Conservation (phyloP, 2,329 filamentous ascomycete species). For the Botrytis paeoniae region DNA sequence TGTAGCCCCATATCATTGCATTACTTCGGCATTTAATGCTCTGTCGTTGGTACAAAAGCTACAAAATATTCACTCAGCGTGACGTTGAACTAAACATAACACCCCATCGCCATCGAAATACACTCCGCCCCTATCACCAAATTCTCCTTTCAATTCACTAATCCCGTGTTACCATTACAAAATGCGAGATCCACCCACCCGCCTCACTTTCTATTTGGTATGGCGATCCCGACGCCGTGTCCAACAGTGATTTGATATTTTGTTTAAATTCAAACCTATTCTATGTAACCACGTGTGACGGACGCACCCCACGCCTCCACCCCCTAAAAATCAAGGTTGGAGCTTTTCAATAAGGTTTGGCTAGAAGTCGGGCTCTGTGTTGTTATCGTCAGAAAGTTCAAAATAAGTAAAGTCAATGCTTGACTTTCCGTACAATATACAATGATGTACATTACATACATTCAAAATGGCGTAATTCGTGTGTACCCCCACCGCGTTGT, state of each 20-base stretch:
- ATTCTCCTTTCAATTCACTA: not conserved
- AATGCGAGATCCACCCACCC: not conserved
- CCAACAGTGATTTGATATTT: not conserved
- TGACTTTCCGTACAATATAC: not conserved
- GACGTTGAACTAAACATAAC: not conserved
- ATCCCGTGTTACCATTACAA: not conserved
- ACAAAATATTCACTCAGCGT: not conserved
- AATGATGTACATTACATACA: not conserved
- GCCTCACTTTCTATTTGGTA: not conserved
- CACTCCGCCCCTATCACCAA: not conserved
- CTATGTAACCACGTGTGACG: not conserved
- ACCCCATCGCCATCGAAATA: not conserved
- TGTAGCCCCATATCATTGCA: not conserved
- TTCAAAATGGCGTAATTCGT: not conserved
- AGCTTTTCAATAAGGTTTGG: not conserved
- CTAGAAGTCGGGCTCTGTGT: not conserved
- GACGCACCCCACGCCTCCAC: not conserved
- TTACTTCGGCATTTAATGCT: not conserved
- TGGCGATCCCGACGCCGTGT: conserved; percentile 5
- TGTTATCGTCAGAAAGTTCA: not conserved
- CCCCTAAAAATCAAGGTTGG: not conserved
- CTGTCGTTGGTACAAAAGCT: not conserved
- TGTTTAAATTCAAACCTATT: not conserved
- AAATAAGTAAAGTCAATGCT: not conserved
- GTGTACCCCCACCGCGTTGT: not conserved